A percentile compares a stretch with the other conserved stretches of the same genome.
Evolutionary conservation across 768 basidiomycete genomes (phyloP).

Genomic region (Calvatia gigantea): DNA sequence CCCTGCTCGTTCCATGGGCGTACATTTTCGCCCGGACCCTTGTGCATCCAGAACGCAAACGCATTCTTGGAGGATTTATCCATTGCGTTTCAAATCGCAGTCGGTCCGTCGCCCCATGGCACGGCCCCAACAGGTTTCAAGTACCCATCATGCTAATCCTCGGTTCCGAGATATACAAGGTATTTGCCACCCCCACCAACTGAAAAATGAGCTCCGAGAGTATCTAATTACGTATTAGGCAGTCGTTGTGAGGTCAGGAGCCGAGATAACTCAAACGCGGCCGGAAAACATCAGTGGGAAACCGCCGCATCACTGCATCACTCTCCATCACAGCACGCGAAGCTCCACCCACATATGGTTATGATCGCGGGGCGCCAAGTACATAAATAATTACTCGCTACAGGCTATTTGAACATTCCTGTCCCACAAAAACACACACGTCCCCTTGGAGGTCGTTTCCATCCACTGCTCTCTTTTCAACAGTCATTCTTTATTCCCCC

Average conservation of each 20-base stretch:
- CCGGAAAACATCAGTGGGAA: background rate
- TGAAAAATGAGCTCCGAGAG: too few relatives aligned
- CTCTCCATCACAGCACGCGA: background rate
- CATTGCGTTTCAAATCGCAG: too few relatives aligned
- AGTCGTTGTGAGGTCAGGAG: background rate
- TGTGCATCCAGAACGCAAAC: too few relatives aligned
- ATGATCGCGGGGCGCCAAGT: background rate
- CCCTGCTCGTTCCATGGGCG: too few relatives aligned
- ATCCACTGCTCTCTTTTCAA: background rate
- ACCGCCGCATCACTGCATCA: background rate
- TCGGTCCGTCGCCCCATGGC: too few relatives aligned
- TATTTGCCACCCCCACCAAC: too few relatives aligned
- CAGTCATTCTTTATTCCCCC: background rate
- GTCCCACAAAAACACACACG: background rate
- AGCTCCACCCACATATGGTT: background rate
- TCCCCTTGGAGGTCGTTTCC: background rate
- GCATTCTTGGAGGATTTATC: too few relatives aligned
- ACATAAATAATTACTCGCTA: background rate
- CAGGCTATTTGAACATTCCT: slow-evolving; percentile 1
- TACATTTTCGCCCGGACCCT: too few relatives aligned
- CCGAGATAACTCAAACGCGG: background rate
- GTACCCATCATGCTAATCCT: too few relatives aligned
- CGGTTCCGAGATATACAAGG: too few relatives aligned
- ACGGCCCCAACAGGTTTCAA: too few relatives aligned
- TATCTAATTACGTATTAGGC: too few relatives aligned